These are phyloP conservation scores for Protea cynaroides DNA, from an alignment of 164 flowering plant genomes.

Conservation along the genomic window DNA sequence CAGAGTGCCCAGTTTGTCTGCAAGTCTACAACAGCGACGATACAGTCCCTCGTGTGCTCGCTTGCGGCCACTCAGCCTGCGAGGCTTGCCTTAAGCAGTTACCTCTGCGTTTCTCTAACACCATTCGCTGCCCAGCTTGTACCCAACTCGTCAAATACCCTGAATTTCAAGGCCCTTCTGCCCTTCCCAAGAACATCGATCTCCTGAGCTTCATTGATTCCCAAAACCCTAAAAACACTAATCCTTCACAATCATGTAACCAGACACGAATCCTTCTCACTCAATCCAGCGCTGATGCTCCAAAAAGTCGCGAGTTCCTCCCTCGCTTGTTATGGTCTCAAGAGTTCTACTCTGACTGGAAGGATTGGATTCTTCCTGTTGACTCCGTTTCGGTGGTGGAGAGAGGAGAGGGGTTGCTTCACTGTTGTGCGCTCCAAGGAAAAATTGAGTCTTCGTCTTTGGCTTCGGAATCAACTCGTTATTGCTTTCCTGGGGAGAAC, in stretches of 20 bases:
- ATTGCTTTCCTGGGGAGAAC: constrained; percentile 14
- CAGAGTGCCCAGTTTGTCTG: constrained; percentile 95
- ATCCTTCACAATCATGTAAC: constrained; percentile 5
- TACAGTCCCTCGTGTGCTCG: constrained; percentile 73
- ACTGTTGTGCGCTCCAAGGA: constrained; percentile 11
- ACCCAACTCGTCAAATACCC: constrained; percentile 63
- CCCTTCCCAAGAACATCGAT: constrained; percentile 95
- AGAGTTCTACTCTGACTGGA: constrained; percentile 58
- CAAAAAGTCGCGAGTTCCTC: constrained; percentile 14
- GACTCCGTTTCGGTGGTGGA: constrained; percentile 32
- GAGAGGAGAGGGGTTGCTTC: background rate
- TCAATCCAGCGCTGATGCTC: background rate
- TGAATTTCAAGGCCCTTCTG: constrained; percentile 41
- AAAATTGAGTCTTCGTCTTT: constrained; percentile 3
- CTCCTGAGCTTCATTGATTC: constrained; percentile 49
- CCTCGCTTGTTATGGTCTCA: constrained; percentile 41
- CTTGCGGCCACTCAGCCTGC: constrained; percentile 87
- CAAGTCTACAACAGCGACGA: constrained; percentile 42
- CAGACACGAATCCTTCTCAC: no score
- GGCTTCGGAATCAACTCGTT: background rate
- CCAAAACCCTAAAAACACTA: constrained; percentile 13
- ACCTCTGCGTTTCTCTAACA: constrained; percentile 43
- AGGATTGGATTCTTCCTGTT: constrained; percentile 45
- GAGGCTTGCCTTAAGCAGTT: constrained; percentile 57
- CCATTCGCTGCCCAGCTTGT: constrained; percentile 83